phyloP scores from a whole-genome alignment of 208 protist species.

The Leishmania guyanensis region DNA sequence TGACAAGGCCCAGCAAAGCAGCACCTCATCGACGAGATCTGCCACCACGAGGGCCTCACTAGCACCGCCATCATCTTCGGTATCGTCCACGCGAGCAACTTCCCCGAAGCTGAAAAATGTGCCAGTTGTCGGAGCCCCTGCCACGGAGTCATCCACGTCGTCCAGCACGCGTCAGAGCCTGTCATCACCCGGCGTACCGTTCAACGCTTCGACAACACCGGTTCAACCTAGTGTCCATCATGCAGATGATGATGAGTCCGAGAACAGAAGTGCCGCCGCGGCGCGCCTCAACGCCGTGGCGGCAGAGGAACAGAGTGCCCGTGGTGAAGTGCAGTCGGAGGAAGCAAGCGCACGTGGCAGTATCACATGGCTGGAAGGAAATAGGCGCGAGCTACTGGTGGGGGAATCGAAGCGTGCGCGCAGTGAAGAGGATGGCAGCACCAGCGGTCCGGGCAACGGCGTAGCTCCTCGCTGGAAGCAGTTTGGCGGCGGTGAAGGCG shows the following conservation, averaged over 20 bases:
- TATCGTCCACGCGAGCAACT: neutral
- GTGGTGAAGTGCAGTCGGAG: slow-evolving; percentile 7
- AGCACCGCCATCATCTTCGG: neutral
- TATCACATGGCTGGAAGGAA: slow-evolving; percentile 65
- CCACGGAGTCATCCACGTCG: neutral
- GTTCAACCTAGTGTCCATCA: neutral
- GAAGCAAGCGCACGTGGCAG: slow-evolving; percentile 41
- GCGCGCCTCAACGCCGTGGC: neutral
- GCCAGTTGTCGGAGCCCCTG: neutral
- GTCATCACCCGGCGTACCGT: neutral
- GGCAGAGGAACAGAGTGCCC: neutral
- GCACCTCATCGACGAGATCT: neutral
- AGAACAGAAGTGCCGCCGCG: neutral
- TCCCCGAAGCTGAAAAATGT: neutral
- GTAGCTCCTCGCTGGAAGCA: slow-evolving; percentile 21
- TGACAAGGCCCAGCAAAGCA: slow-evolving; percentile 4
- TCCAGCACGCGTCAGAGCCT: neutral
- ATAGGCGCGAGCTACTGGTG: slow-evolving; percentile 41
- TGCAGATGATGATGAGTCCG: neutral
- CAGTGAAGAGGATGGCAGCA: slow-evolving; percentile 9
- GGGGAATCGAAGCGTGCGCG: slow-evolving; percentile 26
- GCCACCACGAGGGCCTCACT: neutral
- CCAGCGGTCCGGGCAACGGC: neutral
- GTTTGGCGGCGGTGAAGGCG: slow-evolving; percentile 6
- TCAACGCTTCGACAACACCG: neutral